phyloP scores from a whole-genome alignment of 2,329 filamentous ascomycete species.

The Exophiala aquamarina region DNA sequence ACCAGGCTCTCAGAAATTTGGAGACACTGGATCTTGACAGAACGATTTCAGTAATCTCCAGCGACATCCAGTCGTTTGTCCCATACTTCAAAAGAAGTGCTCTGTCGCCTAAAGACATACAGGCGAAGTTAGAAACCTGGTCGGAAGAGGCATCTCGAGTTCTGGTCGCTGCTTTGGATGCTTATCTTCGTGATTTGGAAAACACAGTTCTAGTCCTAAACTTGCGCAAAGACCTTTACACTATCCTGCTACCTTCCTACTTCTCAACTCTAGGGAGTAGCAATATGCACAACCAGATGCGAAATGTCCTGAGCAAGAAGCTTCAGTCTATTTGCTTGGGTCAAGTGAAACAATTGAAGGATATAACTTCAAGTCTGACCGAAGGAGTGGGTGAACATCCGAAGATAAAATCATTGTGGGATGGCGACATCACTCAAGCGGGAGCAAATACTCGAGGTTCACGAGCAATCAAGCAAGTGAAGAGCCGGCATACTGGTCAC shows the following conservation, averaged over 20 bases:
- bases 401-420: conserved; percentile 20
- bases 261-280: conserved; percentile 61
- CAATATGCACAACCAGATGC: conserved; percentile 66
- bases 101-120: conserved; percentile 59
- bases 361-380: conserved; percentile 14
- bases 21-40: conserved; percentile 67
- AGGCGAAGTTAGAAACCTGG: conserved; percentile 64
- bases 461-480: conserved; percentile 18
- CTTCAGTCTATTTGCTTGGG: conserved; percentile 15
- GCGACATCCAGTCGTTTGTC: conserved; percentile 80
- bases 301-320: conserved; percentile 65
- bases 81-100: conserved; percentile 85
- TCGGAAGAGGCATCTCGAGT: conserved; percentile 59
- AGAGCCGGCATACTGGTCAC: conserved; percentile 22
- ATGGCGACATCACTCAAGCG: conserved; percentile 15
- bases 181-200: conserved; percentile 58
- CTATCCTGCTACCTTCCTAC: conserved; percentile 71
- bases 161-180: conserved; percentile 62
- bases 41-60: conserved; percentile 74
- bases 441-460: conserved; percentile 9
- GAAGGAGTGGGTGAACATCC: background rate
- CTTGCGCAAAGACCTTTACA: conserved; percentile 68
- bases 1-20: conserved; percentile 59
- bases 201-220: conserved; percentile 70
- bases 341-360: conserved; percentile 11